Evolutionary conservation across 2,329 filamentous ascomycete species (phyloP), one percentile per base, ranked within the genome.

Genomic region (Oidium heveae): DNA sequence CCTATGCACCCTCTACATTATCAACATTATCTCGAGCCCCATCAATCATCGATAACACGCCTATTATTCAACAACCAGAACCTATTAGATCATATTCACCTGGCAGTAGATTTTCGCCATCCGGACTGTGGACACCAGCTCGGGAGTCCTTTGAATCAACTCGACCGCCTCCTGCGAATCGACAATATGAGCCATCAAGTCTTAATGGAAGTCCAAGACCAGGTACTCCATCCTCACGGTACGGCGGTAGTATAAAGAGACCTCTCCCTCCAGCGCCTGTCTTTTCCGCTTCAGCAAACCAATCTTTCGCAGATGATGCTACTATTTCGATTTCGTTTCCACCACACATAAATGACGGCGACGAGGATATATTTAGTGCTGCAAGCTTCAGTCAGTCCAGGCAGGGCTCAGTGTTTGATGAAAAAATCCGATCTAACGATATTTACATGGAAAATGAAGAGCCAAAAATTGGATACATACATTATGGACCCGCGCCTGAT

Each of bases 131-230:
- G 75, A 73, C 74, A 1, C 75, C 77, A 0, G 72, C 73, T 16
- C 69, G 70, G 56, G 61, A 60, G 0, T 71, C 72, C 2, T 69
- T 70, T 34, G 84, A 88, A 57, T 86, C 84, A 67, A 54, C 44
- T 13, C 67, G 74, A 32, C 75, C 84, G 53, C 83, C 84, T 9
- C 81, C 86, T 2, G 77, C 84, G 0, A 79, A 73, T 59, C 71
- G 82, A 24, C 74, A 79, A 4, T 96, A 91, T 67, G 91, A 96
- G 67, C 86, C 87, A 0, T 74, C 81, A 22, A 88, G 95, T 61
- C 69, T 96, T 56, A 89, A 96, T 63, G 91, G 91, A 52, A 88
- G 79, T 58, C 88, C 91, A 7, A 73, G 91, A 56, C 89, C 91
- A 1, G 89, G 89, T 5, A 95, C 89, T 0, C 87, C 89, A 1